Conservation (phyloP, 139 green algal species). For the Choricystis sp. region DNA sequence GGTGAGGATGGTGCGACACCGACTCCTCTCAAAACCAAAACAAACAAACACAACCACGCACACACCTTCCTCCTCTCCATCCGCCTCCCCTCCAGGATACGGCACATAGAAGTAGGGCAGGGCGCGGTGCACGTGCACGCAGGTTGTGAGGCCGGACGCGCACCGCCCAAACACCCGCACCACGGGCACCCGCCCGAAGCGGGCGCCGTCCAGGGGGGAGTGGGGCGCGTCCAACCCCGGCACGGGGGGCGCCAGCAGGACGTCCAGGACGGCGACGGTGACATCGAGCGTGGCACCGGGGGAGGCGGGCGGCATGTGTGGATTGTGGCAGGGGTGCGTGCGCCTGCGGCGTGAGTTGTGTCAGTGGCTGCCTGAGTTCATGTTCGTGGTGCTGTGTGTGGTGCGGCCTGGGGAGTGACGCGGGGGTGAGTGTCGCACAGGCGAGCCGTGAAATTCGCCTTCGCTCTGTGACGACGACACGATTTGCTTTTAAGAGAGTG, state of each 20-base stretch:
- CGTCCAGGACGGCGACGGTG: constrained; percentile 57
- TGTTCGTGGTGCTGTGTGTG: no score
- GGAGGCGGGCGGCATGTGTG: no score
- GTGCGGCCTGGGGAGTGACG: no score
- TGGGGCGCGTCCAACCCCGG: constrained; percentile 56
- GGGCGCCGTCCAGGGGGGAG: constrained; percentile 33
- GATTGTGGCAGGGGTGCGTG: no score
- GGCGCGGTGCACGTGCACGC: constrained; percentile 82
- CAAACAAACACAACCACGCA: not conserved
- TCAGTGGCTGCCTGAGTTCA: no score
- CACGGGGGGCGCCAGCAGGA: constrained; percentile 65
- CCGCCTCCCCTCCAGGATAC: constrained; percentile 60
- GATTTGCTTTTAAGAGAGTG: no score
- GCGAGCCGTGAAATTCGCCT: no score
- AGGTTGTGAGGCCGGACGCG: constrained; percentile 64
- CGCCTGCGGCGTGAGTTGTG: no score
- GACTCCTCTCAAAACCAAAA: constrained; percentile 5
- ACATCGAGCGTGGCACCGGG: constrained; percentile 18
- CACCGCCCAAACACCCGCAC: constrained; percentile 84
- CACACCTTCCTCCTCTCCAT: constrained; percentile 37
- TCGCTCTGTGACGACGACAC: no score
- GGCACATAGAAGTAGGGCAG: constrained; percentile 91
- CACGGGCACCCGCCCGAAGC: constrained; percentile 61
- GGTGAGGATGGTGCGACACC: not conserved
- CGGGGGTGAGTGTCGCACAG: no score